phyloP scores from a whole-genome alignment of 176 grass and related monocot genomes.

The Cymbopogon citratus region DNA sequence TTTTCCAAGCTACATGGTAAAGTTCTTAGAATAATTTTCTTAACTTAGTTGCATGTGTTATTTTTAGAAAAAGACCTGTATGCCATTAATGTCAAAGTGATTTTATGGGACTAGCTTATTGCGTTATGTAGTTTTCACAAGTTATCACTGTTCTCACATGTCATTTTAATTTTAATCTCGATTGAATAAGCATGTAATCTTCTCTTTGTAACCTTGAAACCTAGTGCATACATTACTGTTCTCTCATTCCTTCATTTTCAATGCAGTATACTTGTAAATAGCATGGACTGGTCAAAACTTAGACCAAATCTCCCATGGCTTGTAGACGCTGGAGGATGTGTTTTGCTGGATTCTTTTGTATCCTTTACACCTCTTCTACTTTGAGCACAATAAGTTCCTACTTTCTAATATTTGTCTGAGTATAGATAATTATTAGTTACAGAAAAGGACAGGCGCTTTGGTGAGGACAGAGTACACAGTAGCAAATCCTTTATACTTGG shows the following conservation, averaged over 20 bases:
- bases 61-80: background rate
- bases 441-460: background rate
- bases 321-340: slow-evolving; percentile 92
- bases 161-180: background rate
- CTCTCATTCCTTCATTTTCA: background rate
- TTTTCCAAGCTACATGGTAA: background rate
- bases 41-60: background rate
- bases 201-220: background rate
- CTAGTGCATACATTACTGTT: background rate
- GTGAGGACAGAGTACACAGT: background rate
- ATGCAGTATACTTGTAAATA: slow-evolving; percentile 94
- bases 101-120: background rate
- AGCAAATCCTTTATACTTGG: background rate
- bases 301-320: slow-evolving; percentile 89
- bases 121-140: background rate
- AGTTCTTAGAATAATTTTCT: background rate
- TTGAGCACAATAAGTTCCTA: slow-evolving; percentile 10
- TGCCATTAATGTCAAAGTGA: background rate
- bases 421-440: background rate
- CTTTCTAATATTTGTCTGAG: background rate
- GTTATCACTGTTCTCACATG: background rate
- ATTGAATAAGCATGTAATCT: background rate
- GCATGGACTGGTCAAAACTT: slow-evolving; percentile 76
- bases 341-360: slow-evolving; percentile 83
- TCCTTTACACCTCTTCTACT: slow-evolving; percentile 54